phyloP scores from a whole-genome alignment of 1,139 yeast genomes.

The Taphrina populina region DNA sequence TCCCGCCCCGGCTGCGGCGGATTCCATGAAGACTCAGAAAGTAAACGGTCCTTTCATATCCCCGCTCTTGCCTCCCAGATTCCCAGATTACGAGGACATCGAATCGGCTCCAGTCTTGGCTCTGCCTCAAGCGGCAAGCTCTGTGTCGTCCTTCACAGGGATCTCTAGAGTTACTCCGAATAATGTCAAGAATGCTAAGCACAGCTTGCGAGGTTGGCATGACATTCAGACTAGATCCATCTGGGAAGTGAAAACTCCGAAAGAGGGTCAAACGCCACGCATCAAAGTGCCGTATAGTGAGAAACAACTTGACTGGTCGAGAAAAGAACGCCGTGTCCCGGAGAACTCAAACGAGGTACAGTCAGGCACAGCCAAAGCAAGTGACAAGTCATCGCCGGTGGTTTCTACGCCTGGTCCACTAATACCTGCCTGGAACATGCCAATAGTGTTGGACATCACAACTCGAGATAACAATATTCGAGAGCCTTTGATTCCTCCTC shows the following conservation, averaged over 20 bases:
- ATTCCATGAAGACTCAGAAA: neutral
- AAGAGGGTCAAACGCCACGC: constrained; percentile 9
- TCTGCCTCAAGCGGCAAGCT: constrained; percentile 2
- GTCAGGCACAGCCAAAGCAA: neutral
- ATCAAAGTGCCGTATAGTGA: constrained; percentile 4
- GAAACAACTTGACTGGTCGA: constrained; percentile 12
- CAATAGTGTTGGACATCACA: constrained; percentile 3
- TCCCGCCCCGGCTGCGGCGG: constrained; percentile 6
- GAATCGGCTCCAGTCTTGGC: neutral
- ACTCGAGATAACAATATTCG: constrained; percentile 1
- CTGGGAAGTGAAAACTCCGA: constrained; percentile 23
- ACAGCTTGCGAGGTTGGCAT: constrained; percentile 1
- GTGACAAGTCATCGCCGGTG: neutral
- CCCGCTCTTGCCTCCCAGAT: constrained; percentile 8
- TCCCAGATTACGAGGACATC: neutral
- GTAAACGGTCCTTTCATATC: constrained; percentile 7
- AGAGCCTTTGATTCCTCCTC: constrained; percentile 25
- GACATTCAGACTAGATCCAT: constrained; percentile 22
- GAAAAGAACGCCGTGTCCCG: neutral
- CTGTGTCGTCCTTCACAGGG: too few relatives aligned
- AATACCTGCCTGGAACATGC: constrained; percentile 22
- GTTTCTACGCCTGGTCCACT: neutral
- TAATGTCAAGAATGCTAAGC: neutral
- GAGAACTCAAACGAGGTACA: neutral
- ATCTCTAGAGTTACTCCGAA: too few relatives aligned